phyloP scores from a whole-genome alignment of 106 monocot genomes.

The Dioscorea alata region DNA sequence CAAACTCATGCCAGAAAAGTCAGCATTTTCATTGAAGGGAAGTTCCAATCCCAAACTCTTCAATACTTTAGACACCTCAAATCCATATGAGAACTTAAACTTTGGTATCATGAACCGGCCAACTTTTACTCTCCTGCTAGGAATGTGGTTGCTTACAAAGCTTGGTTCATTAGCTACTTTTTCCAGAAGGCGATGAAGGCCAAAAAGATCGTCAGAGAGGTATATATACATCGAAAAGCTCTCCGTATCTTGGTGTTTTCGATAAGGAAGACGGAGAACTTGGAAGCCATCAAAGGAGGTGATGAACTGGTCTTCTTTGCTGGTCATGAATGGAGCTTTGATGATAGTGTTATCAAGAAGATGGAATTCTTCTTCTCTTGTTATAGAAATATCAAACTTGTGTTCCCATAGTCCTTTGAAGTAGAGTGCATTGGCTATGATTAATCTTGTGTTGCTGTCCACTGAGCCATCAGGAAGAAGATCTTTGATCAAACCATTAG shows the following conservation, averaged over 20 bases:
- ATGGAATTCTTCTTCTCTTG: constrained; percentile 9
- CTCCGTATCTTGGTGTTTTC: background rate
- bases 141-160: constrained; percentile 16
- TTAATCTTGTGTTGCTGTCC: background rate
- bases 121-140: background rate
- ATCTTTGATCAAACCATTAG: constrained; percentile 8
- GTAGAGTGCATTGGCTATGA: constrained; percentile 28
- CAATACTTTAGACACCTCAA: constrained; percentile 10
- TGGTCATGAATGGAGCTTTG: constrained; percentile 25
- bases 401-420: constrained; percentile 31
- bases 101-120: constrained; percentile 28
- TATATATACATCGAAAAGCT: constrained; percentile 28
- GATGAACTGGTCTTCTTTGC: constrained; percentile 7
- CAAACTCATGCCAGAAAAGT: constrained; percentile 8
- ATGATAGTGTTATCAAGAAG: constrained; percentile 13
- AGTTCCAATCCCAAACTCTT: constrained; percentile 1
- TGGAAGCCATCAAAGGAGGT: constrained; percentile 16
- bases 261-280: constrained; percentile 23
- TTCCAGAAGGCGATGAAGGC: constrained; percentile 7
- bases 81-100: constrained; percentile 25
- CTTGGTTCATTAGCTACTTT: background rate
- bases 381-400: constrained; percentile 10
- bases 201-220: constrained; percentile 23
- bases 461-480: constrained; percentile 13
- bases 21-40: constrained; percentile 11